phyloP scores from a whole-genome alignment of 257 asterid genomes.

The Capsicum baccatum region DNA sequence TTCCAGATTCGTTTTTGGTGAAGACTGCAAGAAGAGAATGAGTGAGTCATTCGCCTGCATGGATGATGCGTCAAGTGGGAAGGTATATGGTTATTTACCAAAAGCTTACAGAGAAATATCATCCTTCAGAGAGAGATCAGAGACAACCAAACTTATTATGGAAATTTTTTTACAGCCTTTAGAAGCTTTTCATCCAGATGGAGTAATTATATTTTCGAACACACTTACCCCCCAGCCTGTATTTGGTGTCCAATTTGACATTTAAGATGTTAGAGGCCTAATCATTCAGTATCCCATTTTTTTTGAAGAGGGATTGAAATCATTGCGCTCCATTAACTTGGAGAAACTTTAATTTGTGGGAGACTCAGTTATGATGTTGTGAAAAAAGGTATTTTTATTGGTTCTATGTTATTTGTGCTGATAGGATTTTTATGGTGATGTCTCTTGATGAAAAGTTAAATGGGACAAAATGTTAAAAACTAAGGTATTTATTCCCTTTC shows the following conservation, averaged over 20 bases:
- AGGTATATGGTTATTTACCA: slow-evolving; percentile 94
- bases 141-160: slow-evolving; percentile 98
- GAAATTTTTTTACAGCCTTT: slow-evolving; percentile 96
- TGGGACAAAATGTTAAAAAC: too few relatives aligned
- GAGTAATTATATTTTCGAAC: slow-evolving; percentile 93
- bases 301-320: slow-evolving; percentile 74
- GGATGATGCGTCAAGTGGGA: slow-evolving; percentile 99
- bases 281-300: slow-evolving; percentile 36
- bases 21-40: slow-evolving; percentile 63
- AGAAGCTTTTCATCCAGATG: slow-evolving; percentile 94
- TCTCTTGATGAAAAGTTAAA: too few relatives aligned
- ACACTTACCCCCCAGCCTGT: slow-evolving; percentile 64
- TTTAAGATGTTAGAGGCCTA: too few relatives aligned
- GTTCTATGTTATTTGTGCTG: too few relatives aligned
- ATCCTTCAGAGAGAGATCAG: slow-evolving; percentile 98
- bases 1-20: slow-evolving; percentile 60
- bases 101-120: slow-evolving; percentile 95
- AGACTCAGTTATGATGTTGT: slow-evolving; percentile 73
- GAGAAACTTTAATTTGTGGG: slow-evolving; percentile 85
- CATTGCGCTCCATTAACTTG: slow-evolving; percentile 77
- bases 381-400: slow-evolving; percentile 62
- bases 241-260: slow-evolving; percentile 10
- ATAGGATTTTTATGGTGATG: too few relatives aligned
- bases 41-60: slow-evolving; percentile 91
- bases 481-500: too few relatives aligned